phyloP scores from a whole-genome alignment of 257 asterid species.

The Nemophila menziesii region DNA sequence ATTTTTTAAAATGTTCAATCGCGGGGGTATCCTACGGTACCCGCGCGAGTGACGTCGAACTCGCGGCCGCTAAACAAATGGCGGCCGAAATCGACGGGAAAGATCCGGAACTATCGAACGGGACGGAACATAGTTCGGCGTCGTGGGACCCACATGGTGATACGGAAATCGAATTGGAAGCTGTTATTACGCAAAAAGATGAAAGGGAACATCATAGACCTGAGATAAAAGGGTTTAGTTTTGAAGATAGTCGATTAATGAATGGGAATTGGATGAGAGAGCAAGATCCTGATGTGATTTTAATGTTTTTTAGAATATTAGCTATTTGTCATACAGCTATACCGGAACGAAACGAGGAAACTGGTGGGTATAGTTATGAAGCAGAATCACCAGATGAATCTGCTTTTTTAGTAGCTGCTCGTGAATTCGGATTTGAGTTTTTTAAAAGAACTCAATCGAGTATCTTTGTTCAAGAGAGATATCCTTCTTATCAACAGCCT shows the following conservation, averaged over 20 bases:
- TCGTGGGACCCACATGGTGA: slow-evolving; percentile 26
- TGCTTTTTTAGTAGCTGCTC: slow-evolving; percentile 83
- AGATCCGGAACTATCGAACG: slow-evolving; percentile 20
- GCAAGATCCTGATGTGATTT: slow-evolving; percentile 42
- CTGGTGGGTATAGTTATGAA: slow-evolving; percentile 62
- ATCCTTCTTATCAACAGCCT: slow-evolving; percentile 59
- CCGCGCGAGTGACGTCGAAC: slow-evolving; percentile 80
- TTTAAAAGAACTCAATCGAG: slow-evolving; percentile 77
- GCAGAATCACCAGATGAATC: slow-evolving; percentile 96
- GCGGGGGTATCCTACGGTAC: slow-evolving; percentile 73
- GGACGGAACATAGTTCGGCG: slow-evolving; percentile 15
- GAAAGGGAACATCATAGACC: slow-evolving; percentile 30
- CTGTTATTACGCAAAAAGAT: slow-evolving; percentile 44
- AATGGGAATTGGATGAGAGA: slow-evolving; percentile 75
- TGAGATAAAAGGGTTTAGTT: slow-evolving; percentile 75
- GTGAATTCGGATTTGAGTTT: slow-evolving; percentile 93
- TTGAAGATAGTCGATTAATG: slow-evolving; percentile 77
- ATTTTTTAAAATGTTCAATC: slow-evolving; percentile 88
- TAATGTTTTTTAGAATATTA: slow-evolving; percentile 71
- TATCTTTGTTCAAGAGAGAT: slow-evolving; percentile 54
- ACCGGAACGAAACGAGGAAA: slow-evolving; percentile 73
- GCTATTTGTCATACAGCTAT: slow-evolving; percentile 86
- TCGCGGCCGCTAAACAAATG: slow-evolving; percentile 88
- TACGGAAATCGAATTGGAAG: slow-evolving; percentile 66
- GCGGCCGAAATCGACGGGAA: slow-evolving; percentile 66